Percentiles rank a stretch among this genome's conserved stretches.
Conservation (phyloP, 2,329 filamentous ascomycete species). For the Cladobotryum mycophilum region DNA sequence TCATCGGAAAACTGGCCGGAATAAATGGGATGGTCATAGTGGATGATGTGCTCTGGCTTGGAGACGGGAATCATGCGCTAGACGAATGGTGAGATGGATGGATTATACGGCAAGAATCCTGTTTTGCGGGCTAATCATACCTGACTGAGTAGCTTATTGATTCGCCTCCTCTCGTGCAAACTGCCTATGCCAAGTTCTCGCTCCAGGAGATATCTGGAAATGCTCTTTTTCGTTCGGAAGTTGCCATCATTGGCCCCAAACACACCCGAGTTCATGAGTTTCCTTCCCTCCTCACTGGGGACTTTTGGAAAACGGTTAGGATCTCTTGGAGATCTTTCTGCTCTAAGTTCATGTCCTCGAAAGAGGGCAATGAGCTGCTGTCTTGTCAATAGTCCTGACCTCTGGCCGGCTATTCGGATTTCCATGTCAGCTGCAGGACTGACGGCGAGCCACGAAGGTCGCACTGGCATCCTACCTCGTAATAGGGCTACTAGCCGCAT, state of each 20-base stretch:
- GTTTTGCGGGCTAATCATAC: slow-evolving; percentile 28
- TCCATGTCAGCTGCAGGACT: not conserved
- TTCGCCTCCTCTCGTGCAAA: slow-evolving; percentile 52
- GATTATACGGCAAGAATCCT: not conserved
- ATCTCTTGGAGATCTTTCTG: slow-evolving; percentile 32
- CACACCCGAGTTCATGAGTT: slow-evolving; percentile 73
- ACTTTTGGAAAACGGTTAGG: slow-evolving; percentile 70
- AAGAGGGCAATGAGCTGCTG: slow-evolving; percentile 36
- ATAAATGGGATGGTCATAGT: slow-evolving; percentile 81
- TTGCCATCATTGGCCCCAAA: slow-evolving; percentile 66
- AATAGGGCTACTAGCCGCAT: slow-evolving; percentile 30
- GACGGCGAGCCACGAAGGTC: not conserved
- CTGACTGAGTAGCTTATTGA: slow-evolving; percentile 61
- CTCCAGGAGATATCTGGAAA: slow-evolving; percentile 68
- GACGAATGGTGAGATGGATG: slow-evolving; percentile 37
- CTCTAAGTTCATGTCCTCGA: slow-evolving; percentile 29
- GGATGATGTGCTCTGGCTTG: slow-evolving; percentile 77
- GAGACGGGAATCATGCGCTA: slow-evolving; percentile 63
- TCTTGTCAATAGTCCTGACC: slow-evolving; percentile 26
- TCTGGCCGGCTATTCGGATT: slow-evolving; percentile 3
- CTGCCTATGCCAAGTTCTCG: slow-evolving; percentile 71
- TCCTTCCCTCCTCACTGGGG: slow-evolving; percentile 68
- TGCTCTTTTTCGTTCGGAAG: slow-evolving; percentile 48
- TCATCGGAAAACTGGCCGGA: slow-evolving; percentile 96
- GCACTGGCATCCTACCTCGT: slow-evolving; percentile 19